These are phyloP conservation scores for Blakeslea trispora DNA, from an alignment of 371 early-diverging fungal genomes.

Conservation along the genomic window DNA sequence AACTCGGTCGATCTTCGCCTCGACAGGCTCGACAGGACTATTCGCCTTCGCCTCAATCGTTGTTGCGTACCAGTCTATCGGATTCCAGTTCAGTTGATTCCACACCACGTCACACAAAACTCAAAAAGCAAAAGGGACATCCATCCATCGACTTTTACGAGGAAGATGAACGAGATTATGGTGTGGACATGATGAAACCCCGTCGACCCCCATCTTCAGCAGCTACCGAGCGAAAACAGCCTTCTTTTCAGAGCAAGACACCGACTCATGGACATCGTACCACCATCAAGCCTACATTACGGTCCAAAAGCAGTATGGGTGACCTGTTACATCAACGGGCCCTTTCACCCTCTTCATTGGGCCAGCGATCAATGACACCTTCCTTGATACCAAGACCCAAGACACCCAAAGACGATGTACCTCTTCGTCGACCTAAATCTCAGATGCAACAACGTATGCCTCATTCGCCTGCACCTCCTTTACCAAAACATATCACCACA, in stretches of 20 bases:
- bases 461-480: constrained; percentile 31
- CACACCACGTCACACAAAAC: constrained; percentile 1
- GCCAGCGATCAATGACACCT: constrained; percentile 37
- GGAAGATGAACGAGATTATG: constrained; percentile 26
- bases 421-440: constrained; percentile 18
- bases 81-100: constrained; percentile 20
- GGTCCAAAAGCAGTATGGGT: constrained; percentile 42
- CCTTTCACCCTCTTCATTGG: constrained; percentile 19
- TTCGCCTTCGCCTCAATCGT: constrained; percentile 10
- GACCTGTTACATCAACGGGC: constrained; percentile 13
- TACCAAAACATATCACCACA: constrained; percentile 25
- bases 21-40: constrained; percentile 2
- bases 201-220: background rate
- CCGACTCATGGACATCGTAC: too few relatives aligned
- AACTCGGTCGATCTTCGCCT: constrained; percentile 13
- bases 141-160: constrained; percentile 29
- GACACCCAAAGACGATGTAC: constrained; percentile 27
- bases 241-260: constrained; percentile 28
- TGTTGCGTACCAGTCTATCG: constrained; percentile 17
- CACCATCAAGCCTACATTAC: constrained; percentile 18
- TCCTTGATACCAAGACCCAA: constrained; percentile 53
- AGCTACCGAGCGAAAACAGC: background rate
- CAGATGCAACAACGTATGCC: constrained; percentile 16
- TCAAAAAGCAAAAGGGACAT: constrained; percentile 17
- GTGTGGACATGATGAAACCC: constrained; percentile 19